phyloP scores from a whole-genome alignment of 106 monocot genomes.

The Phalaenopsis equestris region DNA sequence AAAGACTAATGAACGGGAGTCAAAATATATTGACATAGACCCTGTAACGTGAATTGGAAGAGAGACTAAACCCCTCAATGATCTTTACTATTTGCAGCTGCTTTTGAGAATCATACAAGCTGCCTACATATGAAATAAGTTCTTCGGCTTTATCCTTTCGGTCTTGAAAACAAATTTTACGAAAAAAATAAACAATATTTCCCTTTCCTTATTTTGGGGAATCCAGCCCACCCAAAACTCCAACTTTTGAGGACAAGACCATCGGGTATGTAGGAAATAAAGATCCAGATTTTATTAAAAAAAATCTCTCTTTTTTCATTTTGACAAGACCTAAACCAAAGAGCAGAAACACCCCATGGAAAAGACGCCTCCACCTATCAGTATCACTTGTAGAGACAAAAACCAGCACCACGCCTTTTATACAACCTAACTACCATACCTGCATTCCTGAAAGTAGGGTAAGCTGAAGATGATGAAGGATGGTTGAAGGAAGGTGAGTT shows the following conservation, averaged over 20 bases:
- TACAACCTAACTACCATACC: background rate
- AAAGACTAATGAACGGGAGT: background rate
- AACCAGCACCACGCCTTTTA: background rate
- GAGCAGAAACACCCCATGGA: background rate
- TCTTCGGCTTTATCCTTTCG: no score
- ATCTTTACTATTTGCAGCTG: no score
- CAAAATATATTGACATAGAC: background rate
- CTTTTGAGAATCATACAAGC: no score
- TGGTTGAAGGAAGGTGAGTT: constrained; percentile 3
- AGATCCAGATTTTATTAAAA: background rate
- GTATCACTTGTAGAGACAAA: background rate
- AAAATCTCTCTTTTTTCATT: background rate
- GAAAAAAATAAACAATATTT: background rate
- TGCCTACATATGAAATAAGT: no score
- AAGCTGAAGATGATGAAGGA: background rate
- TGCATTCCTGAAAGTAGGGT: background rate
- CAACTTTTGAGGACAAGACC: background rate
- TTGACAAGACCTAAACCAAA: background rate
- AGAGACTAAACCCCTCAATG: background rate
- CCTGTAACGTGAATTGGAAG: background rate
- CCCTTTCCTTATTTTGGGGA: background rate
- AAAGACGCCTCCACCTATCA: background rate
- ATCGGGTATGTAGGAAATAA: background rate
- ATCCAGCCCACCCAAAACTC: background rate
- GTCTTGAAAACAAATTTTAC: background rate